Conservation (phyloP, 441 rosid genomes). For the Mallotus repandus region DNA sequence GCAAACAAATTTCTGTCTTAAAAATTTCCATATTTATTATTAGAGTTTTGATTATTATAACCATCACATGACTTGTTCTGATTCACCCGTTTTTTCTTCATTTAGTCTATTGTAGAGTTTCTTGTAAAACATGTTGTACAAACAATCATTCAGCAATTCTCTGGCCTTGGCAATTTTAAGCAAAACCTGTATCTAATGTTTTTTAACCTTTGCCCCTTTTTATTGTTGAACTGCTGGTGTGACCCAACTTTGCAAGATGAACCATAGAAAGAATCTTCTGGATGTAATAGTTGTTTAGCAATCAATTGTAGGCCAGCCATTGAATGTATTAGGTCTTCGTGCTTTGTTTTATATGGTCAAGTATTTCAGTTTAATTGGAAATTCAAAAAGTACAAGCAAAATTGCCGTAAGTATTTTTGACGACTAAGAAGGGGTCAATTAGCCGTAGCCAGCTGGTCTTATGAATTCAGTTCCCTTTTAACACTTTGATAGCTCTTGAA, state of each 20-base stretch:
- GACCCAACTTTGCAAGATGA: not conserved
- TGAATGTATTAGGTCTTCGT: not conserved
- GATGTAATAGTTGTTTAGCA: not conserved
- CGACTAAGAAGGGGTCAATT: not conserved
- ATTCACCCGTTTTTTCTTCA: no score
- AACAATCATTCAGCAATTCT: not conserved
- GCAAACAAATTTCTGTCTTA: not conserved
- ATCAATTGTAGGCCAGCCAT: not conserved
- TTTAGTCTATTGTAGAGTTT: no score
- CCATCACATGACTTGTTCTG: no score
- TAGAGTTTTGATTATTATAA: no score
- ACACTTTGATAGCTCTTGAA: not conserved
- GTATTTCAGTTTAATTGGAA: conserved; percentile 1
- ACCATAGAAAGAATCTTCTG: not conserved
- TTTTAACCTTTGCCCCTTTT: no score
- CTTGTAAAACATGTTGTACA: not conserved
- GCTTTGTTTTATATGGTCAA: conserved; percentile 3
- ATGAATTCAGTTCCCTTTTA: not conserved
- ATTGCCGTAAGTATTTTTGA: not conserved
- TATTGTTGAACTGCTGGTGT: no score
- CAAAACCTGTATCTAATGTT: no score
- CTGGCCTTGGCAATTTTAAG: not conserved
- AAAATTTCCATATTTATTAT: no score
- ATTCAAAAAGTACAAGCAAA: not conserved
- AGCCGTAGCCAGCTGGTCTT: no score